Evolutionary conservation across 495 filamentous ascomycete genomes (phyloP).

Genomic region (Aspergillus sclerotioniger): DNA sequence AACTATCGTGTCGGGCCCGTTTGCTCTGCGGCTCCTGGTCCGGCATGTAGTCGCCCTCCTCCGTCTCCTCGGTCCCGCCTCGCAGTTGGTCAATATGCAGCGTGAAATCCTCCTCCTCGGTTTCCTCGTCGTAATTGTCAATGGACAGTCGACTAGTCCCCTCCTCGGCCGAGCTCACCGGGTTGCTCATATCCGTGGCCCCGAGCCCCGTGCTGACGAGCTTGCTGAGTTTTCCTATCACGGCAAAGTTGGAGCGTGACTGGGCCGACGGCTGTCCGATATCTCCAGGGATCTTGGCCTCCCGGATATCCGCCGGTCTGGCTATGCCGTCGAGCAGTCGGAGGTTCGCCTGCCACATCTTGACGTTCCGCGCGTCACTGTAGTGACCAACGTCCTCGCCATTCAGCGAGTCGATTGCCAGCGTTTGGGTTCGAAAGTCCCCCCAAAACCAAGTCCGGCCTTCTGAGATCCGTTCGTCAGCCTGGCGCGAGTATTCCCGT

Average conservation of each 20-base stretch:
- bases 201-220: slow-evolving; percentile 35
- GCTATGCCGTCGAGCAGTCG: slow-evolving; percentile 40
- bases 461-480: slow-evolving; percentile 45
- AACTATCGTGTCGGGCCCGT: slow-evolving; percentile 15
- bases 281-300: slow-evolving; percentile 24
- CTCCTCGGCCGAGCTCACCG: slow-evolving; percentile 23
- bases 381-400: slow-evolving; percentile 45
- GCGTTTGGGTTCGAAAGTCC: slow-evolving; percentile 51
- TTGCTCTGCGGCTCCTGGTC: slow-evolving; percentile 11
- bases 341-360: slow-evolving; percentile 45
- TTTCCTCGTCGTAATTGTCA: slow-evolving; percentile 11
- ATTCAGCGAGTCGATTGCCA: slow-evolving; percentile 54
- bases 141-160: slow-evolving; percentile 2
- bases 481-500: slow-evolving; percentile 40
- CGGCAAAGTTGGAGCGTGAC: slow-evolving; percentile 24
- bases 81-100: slow-evolving; percentile 20
- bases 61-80: slow-evolving; percentile 25
- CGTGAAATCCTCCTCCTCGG: slow-evolving; percentile 16
- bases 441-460: slow-evolving; percentile 56
- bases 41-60: slow-evolving; percentile 24
- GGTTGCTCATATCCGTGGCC: slow-evolving; percentile 22
- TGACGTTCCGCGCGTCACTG: slow-evolving; percentile 41
- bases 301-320: slow-evolving; percentile 21
- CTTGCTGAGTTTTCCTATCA: slow-evolving; percentile 36
- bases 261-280: slow-evolving; percentile 27